A percentile compares a stretch with the other conserved stretches of the same genome.
These are phyloP conservation scores for Suillus brevipes DNA, from an alignment of 768 basidiomycete genomes.

Conservation along the genomic window DNA sequence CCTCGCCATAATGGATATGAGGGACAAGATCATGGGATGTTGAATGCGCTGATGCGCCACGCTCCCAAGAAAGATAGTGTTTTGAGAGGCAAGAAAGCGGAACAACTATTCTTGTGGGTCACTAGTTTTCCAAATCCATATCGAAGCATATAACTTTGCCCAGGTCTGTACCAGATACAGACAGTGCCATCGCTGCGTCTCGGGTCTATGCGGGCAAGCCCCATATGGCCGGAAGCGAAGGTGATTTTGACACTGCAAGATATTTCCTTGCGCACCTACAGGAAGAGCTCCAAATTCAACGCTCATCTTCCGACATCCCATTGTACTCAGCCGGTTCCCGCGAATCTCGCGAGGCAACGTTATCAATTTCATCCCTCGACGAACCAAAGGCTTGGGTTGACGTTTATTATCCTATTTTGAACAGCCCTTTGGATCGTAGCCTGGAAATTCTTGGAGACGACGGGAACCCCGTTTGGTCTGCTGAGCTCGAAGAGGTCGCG, in stretches of 20 bases:
- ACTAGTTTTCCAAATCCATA: background rate
- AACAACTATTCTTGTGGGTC: slow-evolving; percentile 47
- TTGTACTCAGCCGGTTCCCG: slow-evolving; percentile 58
- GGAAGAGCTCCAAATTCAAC: slow-evolving; percentile 44
- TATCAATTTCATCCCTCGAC: slow-evolving; percentile 41
- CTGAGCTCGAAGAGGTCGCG: slow-evolving; percentile 66
- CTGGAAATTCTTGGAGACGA: slow-evolving; percentile 56
- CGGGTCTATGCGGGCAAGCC: slow-evolving; percentile 53
- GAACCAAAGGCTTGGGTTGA: slow-evolving; percentile 61
- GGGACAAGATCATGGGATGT: slow-evolving; percentile 15
- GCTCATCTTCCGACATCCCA: slow-evolving; percentile 34
- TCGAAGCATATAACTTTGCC: background rate
- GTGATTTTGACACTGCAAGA: slow-evolving; percentile 58
- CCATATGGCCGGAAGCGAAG: slow-evolving; percentile 59
- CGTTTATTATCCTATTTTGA: slow-evolving; percentile 74
- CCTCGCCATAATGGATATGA: background rate
- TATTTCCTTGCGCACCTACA: slow-evolving; percentile 55
- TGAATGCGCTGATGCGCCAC: slow-evolving; percentile 20
- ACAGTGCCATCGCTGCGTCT: slow-evolving; percentile 51
- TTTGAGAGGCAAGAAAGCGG: slow-evolving; percentile 38
- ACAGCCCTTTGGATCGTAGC: slow-evolving; percentile 58
- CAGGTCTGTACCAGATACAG: slow-evolving; percentile 53
- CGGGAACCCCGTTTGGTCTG: slow-evolving; percentile 53
- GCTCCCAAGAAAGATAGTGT: slow-evolving; percentile 17
- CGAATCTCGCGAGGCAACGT: slow-evolving; percentile 53